Percentiles rank a stretch among this genome's conserved stretches.
phyloP scores from a whole-genome alignment of 2,329 filamentous ascomycete species.

The Colletotrichum cuscutae region DNA sequence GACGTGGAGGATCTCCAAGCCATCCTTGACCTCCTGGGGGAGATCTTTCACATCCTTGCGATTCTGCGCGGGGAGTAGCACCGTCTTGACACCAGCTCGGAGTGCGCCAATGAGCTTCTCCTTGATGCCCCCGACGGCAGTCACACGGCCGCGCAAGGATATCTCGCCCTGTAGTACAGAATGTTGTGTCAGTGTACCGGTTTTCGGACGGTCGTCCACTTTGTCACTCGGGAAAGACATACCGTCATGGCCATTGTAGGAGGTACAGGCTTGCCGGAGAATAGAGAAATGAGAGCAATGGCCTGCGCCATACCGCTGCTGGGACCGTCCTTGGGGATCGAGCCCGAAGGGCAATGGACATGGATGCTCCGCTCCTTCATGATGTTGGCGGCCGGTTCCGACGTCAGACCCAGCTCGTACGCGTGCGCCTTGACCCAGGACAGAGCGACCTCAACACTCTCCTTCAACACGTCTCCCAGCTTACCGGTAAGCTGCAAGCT shows the following conservation, averaged over 20 bases:
- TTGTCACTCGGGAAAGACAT: slow-evolving; percentile 44
- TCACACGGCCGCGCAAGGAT: slow-evolving; percentile 87
- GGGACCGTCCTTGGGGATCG: slow-evolving; percentile 92
- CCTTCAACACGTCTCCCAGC: slow-evolving; percentile 95
- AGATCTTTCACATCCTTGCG: slow-evolving; percentile 92
- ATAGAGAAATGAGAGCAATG: slow-evolving; percentile 90
- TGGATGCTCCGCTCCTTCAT: slow-evolving; percentile 96
- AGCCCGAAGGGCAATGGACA: slow-evolving; percentile 94
- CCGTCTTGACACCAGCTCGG: slow-evolving; percentile 93
- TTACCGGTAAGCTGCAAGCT: slow-evolving; percentile 96
- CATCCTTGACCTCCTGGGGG: slow-evolving; percentile 87
- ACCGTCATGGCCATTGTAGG: slow-evolving; percentile 96
- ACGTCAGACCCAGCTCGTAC: slow-evolving; percentile 86
- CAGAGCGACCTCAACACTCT: slow-evolving; percentile 94
- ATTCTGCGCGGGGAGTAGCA: slow-evolving; percentile 88
- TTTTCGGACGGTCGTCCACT: neutral
- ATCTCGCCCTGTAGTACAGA: slow-evolving; percentile 66
- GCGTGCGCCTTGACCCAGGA: slow-evolving; percentile 98
- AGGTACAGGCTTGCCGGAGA: slow-evolving; percentile 85
- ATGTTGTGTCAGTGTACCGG: slow-evolving; percentile 28
- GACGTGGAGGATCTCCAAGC: slow-evolving; percentile 89
- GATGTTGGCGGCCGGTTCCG: slow-evolving; percentile 86
- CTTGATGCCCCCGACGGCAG: slow-evolving; percentile 97
- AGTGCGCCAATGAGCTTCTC: slow-evolving; percentile 97
- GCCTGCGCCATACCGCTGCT: slow-evolving; percentile 94